phyloP scores from a whole-genome alignment of 768 basidiomycete genomes.

The Termitomyces sp. region DNA sequence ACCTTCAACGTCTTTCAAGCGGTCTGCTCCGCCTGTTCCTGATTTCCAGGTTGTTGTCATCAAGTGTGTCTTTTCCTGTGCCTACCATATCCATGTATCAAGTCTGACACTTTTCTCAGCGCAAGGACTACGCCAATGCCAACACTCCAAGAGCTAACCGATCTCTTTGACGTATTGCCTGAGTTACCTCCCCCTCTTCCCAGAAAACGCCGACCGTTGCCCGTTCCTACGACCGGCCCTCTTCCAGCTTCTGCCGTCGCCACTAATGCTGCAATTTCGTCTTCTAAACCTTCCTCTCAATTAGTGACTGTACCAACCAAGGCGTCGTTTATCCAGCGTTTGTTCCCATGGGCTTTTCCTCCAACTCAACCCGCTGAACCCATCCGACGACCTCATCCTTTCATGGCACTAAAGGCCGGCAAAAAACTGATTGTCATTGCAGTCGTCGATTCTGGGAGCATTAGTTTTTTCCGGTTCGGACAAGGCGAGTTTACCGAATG shows the following conservation, averaged over 20 bases:
- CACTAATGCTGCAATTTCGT: background rate
- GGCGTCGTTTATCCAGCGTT: slow-evolving; percentile 22
- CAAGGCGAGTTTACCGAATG: slow-evolving; percentile 83
- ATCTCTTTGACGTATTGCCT: slow-evolving; percentile 69
- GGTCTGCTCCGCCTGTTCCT: slow-evolving; percentile 69
- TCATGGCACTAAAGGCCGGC: slow-evolving; percentile 77
- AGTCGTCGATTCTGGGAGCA: slow-evolving; percentile 82
- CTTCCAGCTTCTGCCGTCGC: slow-evolving; percentile 1
- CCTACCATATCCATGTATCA: background rate
- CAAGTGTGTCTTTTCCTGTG: slow-evolving; percentile 44
- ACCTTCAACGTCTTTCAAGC: slow-evolving; percentile 81
- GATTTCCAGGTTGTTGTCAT: slow-evolving; percentile 87
- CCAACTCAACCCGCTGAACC: slow-evolving; percentile 12
- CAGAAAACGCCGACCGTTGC: slow-evolving; percentile 30
- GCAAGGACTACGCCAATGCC: slow-evolving; percentile 83
- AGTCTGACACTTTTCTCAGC: slow-evolving; percentile 34
- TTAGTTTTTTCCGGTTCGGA: slow-evolving; percentile 86
- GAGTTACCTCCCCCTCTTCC: slow-evolving; percentile 63
- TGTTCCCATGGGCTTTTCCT: slow-evolving; percentile 24
- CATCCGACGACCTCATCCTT: slow-evolving; percentile 59
- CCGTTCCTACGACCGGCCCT: background rate
- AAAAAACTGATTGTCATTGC: slow-evolving; percentile 84
- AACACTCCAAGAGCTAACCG: slow-evolving; percentile 69
- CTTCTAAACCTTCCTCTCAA: background rate
- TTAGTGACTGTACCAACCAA: background rate